Conservation (phyloP, 768 basidiomycete genomes). For the Serendipita sp. region DNA sequence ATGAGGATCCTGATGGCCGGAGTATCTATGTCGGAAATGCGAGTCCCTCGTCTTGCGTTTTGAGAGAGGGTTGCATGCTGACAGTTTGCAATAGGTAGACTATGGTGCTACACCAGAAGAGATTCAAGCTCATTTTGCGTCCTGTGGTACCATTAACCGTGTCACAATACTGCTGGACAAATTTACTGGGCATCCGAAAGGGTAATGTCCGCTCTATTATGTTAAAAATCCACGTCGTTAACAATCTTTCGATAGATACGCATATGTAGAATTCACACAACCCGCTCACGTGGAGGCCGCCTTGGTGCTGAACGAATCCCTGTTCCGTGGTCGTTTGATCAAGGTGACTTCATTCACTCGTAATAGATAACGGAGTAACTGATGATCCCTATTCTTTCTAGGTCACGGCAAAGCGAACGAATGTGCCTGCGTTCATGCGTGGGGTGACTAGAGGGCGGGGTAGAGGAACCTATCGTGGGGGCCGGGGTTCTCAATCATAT, state of each 20-base stretch:
- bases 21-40: conserved; percentile 97
- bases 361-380: neutral
- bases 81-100: conserved; percentile 55
- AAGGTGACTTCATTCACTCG: conserved; percentile 35
- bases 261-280: conserved; percentile 97
- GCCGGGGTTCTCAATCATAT: conserved; percentile 37
- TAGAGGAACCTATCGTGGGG: conserved; percentile 44
- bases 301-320: conserved; percentile 84
- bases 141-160: conserved; percentile 95
- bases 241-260: conserved; percentile 44
- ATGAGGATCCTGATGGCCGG: conserved; percentile 58
- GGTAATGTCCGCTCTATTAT: conserved; percentile 30
- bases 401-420: conserved; percentile 94
- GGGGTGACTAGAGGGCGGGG: conserved; percentile 40
- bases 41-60: conserved; percentile 19
- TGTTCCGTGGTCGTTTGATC: conserved; percentile 84
- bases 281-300: conserved; percentile 82
- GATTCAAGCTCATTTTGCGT: conserved; percentile 92
- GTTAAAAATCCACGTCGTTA: conserved; percentile 9
- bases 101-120: conserved; percentile 96
- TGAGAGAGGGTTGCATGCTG: conserved; percentile 1
- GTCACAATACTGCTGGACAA: conserved; percentile 99
- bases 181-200: conserved; percentile 98
- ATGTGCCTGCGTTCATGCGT: conserved; percentile 80
- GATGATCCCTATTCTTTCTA: conserved; percentile 17